Evolutionary conservation across 768 basidiomycete genomes (phyloP), one percentile per base, ranked within the genome.

Genomic region (Boletus vermiculosoides): DNA sequence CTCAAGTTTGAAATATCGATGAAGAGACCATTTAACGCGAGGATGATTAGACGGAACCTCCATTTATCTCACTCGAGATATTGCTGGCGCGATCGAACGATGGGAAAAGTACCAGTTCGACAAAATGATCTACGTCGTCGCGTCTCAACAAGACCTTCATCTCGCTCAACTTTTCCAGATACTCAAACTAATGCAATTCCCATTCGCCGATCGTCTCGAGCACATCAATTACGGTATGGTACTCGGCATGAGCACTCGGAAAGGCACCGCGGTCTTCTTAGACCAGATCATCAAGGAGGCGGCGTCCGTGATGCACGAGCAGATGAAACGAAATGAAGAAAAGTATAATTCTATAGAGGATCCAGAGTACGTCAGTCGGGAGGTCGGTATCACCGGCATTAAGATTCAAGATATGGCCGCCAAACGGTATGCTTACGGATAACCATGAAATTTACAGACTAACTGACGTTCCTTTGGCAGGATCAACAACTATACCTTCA

Each of bases 401-500:
- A 98, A 98, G 78, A 94, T 99, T 57, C 97, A 99, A 73, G 94
- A 97, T 69, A 94, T 96, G 93, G 82, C 89, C 42, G 93, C 92
- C 15, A 96, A 93, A 72, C 79, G 94, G 94, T 94, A 61, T 45
- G 83, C 54, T 12, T 39, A 45, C 52, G 54, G 25, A 58, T 2
- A 23, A 31, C 13, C 3, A n/a, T 23, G 16, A 4, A n/a, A 23
- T 1, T 1, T n/a, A 1, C 12, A 1, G 13, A 22, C 23, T 9
- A 6, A 41, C 37, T 50, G n/a, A 44, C 39, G 0, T 41, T 36
- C 15, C 25, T 20, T 49, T 22, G 5, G 7, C 61, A 96, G 94
- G 58, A 90, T 97, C 69, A 95, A 94, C 75, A 94, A 97, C 76
- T 98, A 98, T 76, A 87, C 82, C 2, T 99, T 97, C 76, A 90